Conservation (phyloP, 345 rosid genomes). For the Camelina hispida region DNA sequence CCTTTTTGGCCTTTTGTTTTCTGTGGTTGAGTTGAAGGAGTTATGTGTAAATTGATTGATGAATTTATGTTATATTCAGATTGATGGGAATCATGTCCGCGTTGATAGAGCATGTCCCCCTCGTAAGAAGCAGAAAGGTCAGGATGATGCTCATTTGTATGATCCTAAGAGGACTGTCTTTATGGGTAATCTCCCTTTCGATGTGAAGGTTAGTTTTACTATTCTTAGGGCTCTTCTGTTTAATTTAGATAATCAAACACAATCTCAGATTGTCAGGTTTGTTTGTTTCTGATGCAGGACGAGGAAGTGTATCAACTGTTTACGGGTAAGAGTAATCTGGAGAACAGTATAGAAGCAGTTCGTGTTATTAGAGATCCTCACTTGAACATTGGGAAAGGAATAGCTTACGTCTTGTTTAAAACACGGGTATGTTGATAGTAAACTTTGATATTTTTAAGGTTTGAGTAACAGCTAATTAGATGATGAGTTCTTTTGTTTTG, state of each 20-base stretch:
- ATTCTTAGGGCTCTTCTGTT: background rate
- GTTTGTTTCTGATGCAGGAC: conserved; percentile 54
- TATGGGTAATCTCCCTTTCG: conserved; percentile 94
- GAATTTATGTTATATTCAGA: conserved; percentile 46
- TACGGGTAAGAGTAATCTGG: conserved; percentile 59
- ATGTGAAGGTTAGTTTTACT: conserved; percentile 74
- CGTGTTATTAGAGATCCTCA: conserved; percentile 89
- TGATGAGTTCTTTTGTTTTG: background rate
- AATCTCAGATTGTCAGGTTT: background rate
- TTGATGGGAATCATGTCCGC: conserved; percentile 89
- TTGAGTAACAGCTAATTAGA: background rate
- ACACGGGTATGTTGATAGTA: conserved; percentile 58
- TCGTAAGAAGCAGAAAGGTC: conserved; percentile 83
- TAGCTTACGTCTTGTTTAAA: conserved; percentile 88
- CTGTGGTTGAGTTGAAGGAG: conserved; percentile 7
- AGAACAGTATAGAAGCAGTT: conserved; percentile 81
- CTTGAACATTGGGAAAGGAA: conserved; percentile 88
- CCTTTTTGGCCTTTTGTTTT: background rate
- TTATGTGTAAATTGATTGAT: conserved; percentile 6
- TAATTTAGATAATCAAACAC: background rate
- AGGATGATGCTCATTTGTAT: conserved; percentile 55
- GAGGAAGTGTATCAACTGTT: conserved; percentile 93
- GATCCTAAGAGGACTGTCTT: conserved; percentile 87
- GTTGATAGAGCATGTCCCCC: conserved; percentile 99
- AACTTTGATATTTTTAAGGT: background rate